Percentiles rank a stretch among this genome's conserved stretches.
phyloP scores from a whole-genome alignment of 2,329 filamentous ascomycete species.

The Chrysoporthe cubensis region DNA sequence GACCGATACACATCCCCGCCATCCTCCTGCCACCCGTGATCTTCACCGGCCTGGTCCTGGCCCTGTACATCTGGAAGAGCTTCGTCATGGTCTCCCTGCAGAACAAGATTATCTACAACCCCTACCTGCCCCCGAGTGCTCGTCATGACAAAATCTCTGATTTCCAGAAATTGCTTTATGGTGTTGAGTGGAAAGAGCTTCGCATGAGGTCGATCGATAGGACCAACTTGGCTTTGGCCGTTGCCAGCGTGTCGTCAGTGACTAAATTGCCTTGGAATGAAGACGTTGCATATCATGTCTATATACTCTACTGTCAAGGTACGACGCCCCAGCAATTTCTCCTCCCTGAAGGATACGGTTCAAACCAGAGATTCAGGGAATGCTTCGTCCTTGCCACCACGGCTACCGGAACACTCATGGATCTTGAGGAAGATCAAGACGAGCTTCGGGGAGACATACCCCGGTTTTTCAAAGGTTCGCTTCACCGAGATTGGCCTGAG shows the following conservation, averaged over 20 bases:
- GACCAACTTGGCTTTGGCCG: constrained; percentile 64
- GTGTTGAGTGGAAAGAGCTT: constrained; percentile 70
- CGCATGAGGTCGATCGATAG: constrained; percentile 65
- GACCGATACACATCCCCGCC: constrained; percentile 42
- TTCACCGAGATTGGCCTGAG: constrained; percentile 60
- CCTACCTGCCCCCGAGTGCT: constrained; percentile 72
- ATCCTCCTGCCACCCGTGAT: constrained; percentile 67
- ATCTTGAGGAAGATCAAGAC: constrained; percentile 52
- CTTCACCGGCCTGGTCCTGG: constrained; percentile 67
- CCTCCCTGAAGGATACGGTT: not conserved
- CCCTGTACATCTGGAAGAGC: constrained; percentile 70
- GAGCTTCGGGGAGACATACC: constrained; percentile 34
- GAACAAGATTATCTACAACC: constrained; percentile 83
- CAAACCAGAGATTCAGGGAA: constrained; percentile 49
- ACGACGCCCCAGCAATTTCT: constrained; percentile 15
- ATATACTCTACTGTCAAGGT: constrained; percentile 64
- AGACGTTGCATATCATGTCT: constrained; percentile 41
- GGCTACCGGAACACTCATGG: constrained; percentile 60
- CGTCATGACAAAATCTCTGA: constrained; percentile 68
- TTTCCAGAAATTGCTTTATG: constrained; percentile 62
- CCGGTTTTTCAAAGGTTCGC: constrained; percentile 34
- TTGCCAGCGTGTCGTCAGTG: constrained; percentile 47
- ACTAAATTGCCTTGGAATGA: constrained; percentile 1
- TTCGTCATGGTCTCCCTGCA: constrained; percentile 77
- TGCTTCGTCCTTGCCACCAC: constrained; percentile 60